These are phyloP conservation scores for Curvularia spicifera DNA, from an alignment of 2,329 filamentous ascomycete genomes.

Conservation along the genomic window DNA sequence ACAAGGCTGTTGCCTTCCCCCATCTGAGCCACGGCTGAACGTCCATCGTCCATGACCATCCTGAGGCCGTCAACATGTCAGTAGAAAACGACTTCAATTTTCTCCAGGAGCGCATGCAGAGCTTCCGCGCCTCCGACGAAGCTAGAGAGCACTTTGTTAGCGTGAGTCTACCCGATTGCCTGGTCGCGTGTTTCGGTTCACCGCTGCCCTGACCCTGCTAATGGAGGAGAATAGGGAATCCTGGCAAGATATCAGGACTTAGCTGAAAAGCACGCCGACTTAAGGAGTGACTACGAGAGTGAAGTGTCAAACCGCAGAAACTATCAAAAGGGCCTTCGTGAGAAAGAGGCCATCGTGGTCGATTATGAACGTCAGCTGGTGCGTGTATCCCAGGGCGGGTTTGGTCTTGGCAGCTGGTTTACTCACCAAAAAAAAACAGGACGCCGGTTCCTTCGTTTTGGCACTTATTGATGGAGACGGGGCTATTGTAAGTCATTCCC, in stretches of 20 bases:
- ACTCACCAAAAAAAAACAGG: conserved; percentile 25
- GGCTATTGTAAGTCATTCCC: conserved; percentile 49
- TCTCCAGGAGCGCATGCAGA: conserved; percentile 38
- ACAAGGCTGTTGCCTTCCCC: conserved; percentile 8
- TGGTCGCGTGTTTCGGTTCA: conserved; percentile 9
- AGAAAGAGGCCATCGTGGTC: conserved; percentile 26
- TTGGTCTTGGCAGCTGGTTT: conserved; percentile 6
- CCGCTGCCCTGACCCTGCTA: conserved; percentile 23
- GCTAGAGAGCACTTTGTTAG: conserved; percentile 45
- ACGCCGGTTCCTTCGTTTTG: conserved; percentile 53
- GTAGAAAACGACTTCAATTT: conserved; percentile 32
- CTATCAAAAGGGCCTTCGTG: conserved; percentile 38
- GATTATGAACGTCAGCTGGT: conserved; percentile 38
- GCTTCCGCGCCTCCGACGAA: conserved; percentile 47
- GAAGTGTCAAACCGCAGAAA: conserved; percentile 42
- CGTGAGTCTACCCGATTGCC: conserved; percentile 20
- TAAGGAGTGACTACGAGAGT: conserved; percentile 42
- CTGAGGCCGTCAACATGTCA: conserved; percentile 3
- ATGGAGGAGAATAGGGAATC: conserved; percentile 34
- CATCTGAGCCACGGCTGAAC: conserved; percentile 5
- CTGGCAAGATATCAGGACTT: conserved; percentile 37
- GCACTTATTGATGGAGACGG: conserved; percentile 59
- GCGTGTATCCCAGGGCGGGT: conserved; percentile 11
- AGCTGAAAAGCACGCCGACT: conserved; percentile 31
- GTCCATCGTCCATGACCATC: neutral